Evolutionary conservation across 495 filamentous ascomycete species (phyloP), one percentile per base, ranked within the genome.

Genomic region (Hypoxylon intermedium): DNA sequence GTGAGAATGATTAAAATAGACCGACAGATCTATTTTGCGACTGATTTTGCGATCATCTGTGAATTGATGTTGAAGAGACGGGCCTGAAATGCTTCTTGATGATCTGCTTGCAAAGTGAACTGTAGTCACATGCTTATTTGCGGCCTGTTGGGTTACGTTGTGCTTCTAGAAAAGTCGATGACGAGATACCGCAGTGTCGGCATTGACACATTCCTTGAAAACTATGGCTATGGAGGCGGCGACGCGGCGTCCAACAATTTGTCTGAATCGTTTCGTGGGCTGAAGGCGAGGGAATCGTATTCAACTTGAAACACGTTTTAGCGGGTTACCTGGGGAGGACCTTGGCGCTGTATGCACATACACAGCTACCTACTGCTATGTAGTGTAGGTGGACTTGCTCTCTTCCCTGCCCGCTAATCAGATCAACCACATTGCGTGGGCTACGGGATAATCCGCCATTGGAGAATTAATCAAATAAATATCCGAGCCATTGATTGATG

Each of bases 251-350:
- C 26, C 41, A 41, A 53, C 49, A 56, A 60, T 65, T 43, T 60
- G 51, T 48, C 56, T 65, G 56, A 57, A 57, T 60, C 51, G 62
- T 57, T 60, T 65, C 56, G 62, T 60, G 62, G n/a, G 62, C 56
- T 60, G 40, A 65, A 60, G 31, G 51, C 31, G 51, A 56, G 62
- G 44, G 47, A 43, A 24, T 51, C 62, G 57, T 56, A 26, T 65
- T 53, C 51, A 60, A 65, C 45, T 55, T 65, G 56, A 65, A 65
- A 65, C 62, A 60, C 62, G 56, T 55, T 55, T 60, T 54, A 60
- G 62, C 49, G 51, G 45, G 13, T 9, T 30, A 49, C 16, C 20
- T 37, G 31, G 31, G 30, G 5, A 2, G 19, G 18, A 19, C n/a
- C 16, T 43, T 41, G 36, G 28, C 54, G 36, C 40, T 50, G 31